These are phyloP conservation scores for Gossypium turneri DNA, from an alignment of 345 rosid genomes.

Conservation along the genomic window DNA sequence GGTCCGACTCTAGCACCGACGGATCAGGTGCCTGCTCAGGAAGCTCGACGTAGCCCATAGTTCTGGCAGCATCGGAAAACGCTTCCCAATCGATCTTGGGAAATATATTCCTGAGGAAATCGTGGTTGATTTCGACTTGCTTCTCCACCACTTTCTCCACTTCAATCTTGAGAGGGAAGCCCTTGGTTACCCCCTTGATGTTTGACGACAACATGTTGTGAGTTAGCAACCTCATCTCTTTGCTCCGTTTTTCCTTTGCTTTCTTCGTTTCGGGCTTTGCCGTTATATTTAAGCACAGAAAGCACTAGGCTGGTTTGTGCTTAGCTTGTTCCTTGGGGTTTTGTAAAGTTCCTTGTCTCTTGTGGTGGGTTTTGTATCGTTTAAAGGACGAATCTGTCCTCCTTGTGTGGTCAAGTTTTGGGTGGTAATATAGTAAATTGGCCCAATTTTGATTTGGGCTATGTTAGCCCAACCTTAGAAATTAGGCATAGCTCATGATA, in stretches of 20 bases:
- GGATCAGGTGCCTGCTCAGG: slow-evolving; percentile 54
- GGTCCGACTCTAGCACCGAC: slow-evolving; percentile 47
- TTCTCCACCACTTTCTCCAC: slow-evolving; percentile 57
- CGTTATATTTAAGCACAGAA: neutral
- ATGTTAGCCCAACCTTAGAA: slow-evolving; percentile 19
- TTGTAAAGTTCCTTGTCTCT: neutral
- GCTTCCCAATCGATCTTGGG: slow-evolving; percentile 82
- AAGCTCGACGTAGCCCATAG: slow-evolving; percentile 66
- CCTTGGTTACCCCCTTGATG: slow-evolving; percentile 79
- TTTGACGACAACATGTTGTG: slow-evolving; percentile 91
- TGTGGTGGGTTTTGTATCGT: neutral
- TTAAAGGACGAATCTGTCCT: neutral
- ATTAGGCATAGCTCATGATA: no score
- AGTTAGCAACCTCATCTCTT: slow-evolving; percentile 63
- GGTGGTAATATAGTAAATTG: neutral
- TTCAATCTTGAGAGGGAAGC: slow-evolving; percentile 75
- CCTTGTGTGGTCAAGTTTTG: neutral
- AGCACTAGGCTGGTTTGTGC: neutral
- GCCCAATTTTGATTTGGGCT: neutral
- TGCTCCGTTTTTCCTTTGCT: neutral
- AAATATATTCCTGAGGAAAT: slow-evolving; percentile 67
- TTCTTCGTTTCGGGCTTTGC: neutral
- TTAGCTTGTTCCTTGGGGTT: slow-evolving; percentile 3
- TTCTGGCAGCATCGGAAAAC: slow-evolving; percentile 53
- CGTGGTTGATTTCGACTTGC: slow-evolving; percentile 67